Evolutionary conservation across 768 basidiomycete genomes (phyloP).

Genomic region (Boletus barrowsii): DNA sequence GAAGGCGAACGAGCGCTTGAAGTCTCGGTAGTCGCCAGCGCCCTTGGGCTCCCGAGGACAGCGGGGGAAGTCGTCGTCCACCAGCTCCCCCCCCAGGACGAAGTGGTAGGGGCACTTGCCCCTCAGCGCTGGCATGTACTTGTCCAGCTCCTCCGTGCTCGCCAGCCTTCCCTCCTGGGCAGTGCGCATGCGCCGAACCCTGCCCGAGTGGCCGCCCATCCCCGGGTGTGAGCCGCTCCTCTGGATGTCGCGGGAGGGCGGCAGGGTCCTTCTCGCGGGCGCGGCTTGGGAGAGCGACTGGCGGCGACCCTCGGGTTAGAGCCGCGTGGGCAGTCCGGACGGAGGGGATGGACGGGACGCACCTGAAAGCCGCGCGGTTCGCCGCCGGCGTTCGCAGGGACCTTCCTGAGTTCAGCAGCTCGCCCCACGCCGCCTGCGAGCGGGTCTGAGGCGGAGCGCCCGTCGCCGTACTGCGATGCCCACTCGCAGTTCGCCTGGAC

Average conservation of each 20-base stretch:
- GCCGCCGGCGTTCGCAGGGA: too few relatives aligned
- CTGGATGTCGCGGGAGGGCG: background rate
- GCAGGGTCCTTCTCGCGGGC: background rate
- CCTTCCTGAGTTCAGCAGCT: too few relatives aligned
- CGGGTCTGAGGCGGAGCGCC: background rate
- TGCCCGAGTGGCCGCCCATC: background rate
- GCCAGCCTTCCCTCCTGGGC: background rate
- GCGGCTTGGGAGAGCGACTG: background rate
- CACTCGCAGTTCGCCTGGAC: too few relatives aligned
- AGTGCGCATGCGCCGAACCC: background rate
- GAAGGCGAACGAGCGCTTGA: background rate
- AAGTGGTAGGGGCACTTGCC: constrained; percentile 9
- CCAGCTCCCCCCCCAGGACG: background rate
- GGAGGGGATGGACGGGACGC: background rate
- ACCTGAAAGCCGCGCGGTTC: too few relatives aligned
- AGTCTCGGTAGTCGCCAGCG: background rate
- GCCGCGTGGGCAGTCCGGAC: background rate
- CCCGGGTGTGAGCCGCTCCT: background rate
- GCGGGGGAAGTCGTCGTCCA: background rate
- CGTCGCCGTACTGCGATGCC: too few relatives aligned
- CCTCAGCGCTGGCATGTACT: background rate
- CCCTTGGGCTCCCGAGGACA: background rate
- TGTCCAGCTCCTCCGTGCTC: background rate
- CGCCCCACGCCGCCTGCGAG: too few relatives aligned
- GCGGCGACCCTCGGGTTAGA: background rate